Evolutionary conservation across 805 yeast species (phyloP), one percentile per base, ranked within the genome.

Genomic region (Saturnispora quitensis): DNA sequence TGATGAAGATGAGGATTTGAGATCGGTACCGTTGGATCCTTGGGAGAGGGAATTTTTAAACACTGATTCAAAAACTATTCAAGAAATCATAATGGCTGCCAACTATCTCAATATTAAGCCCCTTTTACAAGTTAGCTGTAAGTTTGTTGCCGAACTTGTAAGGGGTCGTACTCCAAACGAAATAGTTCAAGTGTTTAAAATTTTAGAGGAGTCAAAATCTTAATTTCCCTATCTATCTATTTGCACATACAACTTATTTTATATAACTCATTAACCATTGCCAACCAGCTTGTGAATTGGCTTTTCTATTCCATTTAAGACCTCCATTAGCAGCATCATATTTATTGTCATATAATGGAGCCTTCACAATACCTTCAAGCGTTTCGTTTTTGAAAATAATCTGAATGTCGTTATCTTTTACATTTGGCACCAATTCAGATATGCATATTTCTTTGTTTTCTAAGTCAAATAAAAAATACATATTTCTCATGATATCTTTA

Each of bases 41-140:
- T 89, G 97, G 97, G 97, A 90, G 68, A 84, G 85, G 64, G 85
- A 85, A 65, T 90, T 89, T 66, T 74, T 90, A 60, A 83, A 85
- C 64, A 95, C 89, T 33, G 97, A 89, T 68, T 95, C 84, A 58
- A 87, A 82, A 57, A 80, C 82, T 82, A 70, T 84, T 54, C 81
- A 82, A 58, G 85, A 80, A 58, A 81, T 84, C 59, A 81, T 84
- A 50, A 68, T 80, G 53, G 89, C 89, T n/a, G 86, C 89, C n/a
- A 84, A 84, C 64, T 84, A 80, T 64, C 68, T 84, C 60, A 81
- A 84, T 62, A 84, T 84, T 57, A 75, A 80, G 55, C 89, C 87
- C 2, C 69, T 84, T 56, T 69, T 83, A 58, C 85, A 81, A 59
- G 79, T 86, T 3, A 84, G 86, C 3, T 83, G 89, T 60, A 82